A percentile compares a stretch with the other conserved stretches of the same genome.
Conservation (phyloP, 139 green algal genomes). For the Diplosphaera chodatii region DNA sequence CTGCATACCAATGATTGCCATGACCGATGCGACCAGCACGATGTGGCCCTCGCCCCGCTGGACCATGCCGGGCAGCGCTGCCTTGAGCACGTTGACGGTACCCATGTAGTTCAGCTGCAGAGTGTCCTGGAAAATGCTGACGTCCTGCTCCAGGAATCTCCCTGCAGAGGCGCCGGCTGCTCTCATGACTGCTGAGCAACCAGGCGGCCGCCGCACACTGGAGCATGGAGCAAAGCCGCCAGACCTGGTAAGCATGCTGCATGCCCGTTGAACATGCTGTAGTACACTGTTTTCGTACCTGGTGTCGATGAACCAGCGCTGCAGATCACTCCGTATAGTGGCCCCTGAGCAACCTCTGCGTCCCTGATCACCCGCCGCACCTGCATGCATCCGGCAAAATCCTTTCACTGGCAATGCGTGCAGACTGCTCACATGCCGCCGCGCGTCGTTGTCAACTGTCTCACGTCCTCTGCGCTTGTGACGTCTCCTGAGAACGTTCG, state of each 20-base stretch:
- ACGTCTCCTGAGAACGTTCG: constrained; percentile 10
- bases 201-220: too few species aligned
- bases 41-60: constrained; percentile 52
- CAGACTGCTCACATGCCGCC: too few species aligned
- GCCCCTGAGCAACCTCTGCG: constrained; percentile 29
- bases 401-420: too few species aligned
- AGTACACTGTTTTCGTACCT: too few species aligned
- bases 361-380: constrained; percentile 5
- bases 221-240: too few species aligned
- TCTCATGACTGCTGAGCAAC: too few species aligned
- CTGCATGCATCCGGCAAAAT: background rate
- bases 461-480: constrained; percentile 10
- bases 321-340: constrained; percentile 61
- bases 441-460: too few species aligned
- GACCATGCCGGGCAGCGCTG: constrained; percentile 63
- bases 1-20: constrained; percentile 22
- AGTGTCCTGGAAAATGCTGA: constrained; percentile 32
- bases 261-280: too few species aligned
- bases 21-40: constrained; percentile 46
- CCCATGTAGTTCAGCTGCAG: constrained; percentile 83
- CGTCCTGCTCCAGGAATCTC: constrained; percentile 57
- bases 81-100: constrained; percentile 46
- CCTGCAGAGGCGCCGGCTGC: constrained; percentile 23
- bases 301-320: constrained; percentile 53
- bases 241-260: too few species aligned